Conservation (phyloP, 805 yeast species). For the Barnettozyma sp. region DNA sequence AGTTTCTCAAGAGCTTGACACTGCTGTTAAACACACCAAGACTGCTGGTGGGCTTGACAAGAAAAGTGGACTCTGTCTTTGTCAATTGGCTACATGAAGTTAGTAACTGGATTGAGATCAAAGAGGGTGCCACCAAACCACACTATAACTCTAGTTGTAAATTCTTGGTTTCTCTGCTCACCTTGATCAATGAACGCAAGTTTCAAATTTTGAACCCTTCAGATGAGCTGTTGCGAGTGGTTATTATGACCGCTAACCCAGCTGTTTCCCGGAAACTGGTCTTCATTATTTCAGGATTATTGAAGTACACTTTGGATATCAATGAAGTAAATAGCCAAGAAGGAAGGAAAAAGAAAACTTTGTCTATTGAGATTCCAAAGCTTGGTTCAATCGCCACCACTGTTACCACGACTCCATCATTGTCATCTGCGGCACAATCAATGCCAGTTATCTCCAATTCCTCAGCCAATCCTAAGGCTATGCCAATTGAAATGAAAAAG, state of each 20-base stretch:
- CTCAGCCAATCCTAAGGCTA: background rate
- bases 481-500: slow-evolving; percentile 13
- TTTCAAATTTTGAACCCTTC: slow-evolving; percentile 10
- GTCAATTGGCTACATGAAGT: slow-evolving; percentile 34
- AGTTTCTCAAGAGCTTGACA: slow-evolving; percentile 26
- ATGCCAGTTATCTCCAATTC: background rate
- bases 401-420: too few relatives aligned
- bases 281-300: slow-evolving; percentile 44
- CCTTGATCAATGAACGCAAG: slow-evolving; percentile 15
- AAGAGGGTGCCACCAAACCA: slow-evolving; percentile 32
- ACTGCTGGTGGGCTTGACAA: slow-evolving; percentile 28
- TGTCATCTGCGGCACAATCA: slow-evolving; percentile 4
- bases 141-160: slow-evolving; percentile 17
- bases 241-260: slow-evolving; percentile 53
- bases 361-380: slow-evolving; percentile 3
- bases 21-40: slow-evolving; percentile 31
- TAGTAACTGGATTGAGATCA: slow-evolving; percentile 36
- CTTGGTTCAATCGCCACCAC: background rate
- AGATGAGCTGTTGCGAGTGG: slow-evolving; percentile 39
- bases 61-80: slow-evolving; percentile 23
- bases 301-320: slow-evolving; percentile 31
- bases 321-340: background rate
- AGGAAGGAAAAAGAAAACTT: slow-evolving; percentile 1
- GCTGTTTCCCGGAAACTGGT: slow-evolving; percentile 53
- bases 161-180: slow-evolving; percentile 19